phyloP scores from a whole-genome alignment of 1,139 yeast species.

The Kodamaea arcana region DNA sequence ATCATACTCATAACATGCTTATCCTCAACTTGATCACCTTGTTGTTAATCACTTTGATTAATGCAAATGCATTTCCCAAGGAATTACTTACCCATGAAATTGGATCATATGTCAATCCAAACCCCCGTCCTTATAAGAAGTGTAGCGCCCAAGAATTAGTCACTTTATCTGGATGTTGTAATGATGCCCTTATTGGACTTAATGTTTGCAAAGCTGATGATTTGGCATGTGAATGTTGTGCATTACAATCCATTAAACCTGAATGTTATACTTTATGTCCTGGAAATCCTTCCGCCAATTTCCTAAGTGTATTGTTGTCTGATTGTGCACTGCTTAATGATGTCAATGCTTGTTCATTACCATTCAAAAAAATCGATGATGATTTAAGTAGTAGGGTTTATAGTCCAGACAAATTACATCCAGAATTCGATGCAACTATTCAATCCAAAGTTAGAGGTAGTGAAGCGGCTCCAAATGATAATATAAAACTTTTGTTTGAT shows the following conservation, averaged over 20 bases:
- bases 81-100: conserved; percentile 18
- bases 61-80: not conserved
- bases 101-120: conserved; percentile 46
- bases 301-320: conserved; percentile 39
- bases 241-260: conserved; percentile 43
- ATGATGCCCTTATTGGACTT: conserved; percentile 39
- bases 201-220: conserved; percentile 51
- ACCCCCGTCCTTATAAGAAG: conserved; percentile 35
- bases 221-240: conserved; percentile 55
- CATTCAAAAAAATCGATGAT: conserved; percentile 40
- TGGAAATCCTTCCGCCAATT: conserved; percentile 45
- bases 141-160: conserved; percentile 43
- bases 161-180: conserved; percentile 41
- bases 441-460: conserved; percentile 3
- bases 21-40: not conserved
- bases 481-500: conserved; percentile 5
- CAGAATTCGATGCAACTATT: conserved; percentile 4
- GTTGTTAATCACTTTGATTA: too few species aligned
- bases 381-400: conserved; percentile 1
- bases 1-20: too few species aligned
- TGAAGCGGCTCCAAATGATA: not conserved
- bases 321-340: conserved; percentile 47
- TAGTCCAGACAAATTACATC: not conserved
- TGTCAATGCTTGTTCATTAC: conserved; percentile 48
- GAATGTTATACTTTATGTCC: conserved; percentile 48